Evolutionary conservation across 257 asterid species (phyloP).

Genomic region (Dorcoceras hygrometricum): DNA sequence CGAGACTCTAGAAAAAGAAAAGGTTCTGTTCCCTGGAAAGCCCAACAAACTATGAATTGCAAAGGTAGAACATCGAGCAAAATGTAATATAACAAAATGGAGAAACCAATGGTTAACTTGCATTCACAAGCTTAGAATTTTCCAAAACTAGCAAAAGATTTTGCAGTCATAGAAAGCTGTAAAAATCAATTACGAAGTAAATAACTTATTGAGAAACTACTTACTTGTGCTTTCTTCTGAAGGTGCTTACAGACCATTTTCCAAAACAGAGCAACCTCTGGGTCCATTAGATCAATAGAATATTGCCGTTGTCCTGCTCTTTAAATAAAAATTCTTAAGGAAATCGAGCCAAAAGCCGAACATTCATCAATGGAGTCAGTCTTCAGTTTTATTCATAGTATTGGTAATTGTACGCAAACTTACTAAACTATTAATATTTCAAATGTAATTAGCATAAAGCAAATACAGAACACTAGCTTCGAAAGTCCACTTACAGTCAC

Average conservation of each 20-base stretch:
- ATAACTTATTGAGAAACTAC: conserved; percentile 27
- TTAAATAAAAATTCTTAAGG: conserved; percentile 14
- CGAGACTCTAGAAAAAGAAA: no score
- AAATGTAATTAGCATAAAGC: neutral
- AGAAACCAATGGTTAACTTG: neutral
- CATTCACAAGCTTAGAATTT: neutral
- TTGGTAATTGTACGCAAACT: neutral
- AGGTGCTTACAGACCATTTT: conserved; percentile 78
- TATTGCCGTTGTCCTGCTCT: conserved; percentile 45
- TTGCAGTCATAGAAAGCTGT: neutral
- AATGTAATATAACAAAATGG: neutral
- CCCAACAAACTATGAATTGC: neutral
- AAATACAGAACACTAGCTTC: neutral
- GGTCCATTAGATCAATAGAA: conserved; percentile 64
- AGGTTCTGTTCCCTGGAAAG: no score
- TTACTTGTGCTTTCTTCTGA: conserved; percentile 76
- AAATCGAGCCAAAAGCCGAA: neutral
- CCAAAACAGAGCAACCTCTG: conserved; percentile 90
- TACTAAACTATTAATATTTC: no score
- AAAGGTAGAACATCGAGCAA: neutral
- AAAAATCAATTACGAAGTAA: conserved; percentile 10
- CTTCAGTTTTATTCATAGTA: neutral
- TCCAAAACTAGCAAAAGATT: neutral
- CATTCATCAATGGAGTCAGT: neutral
- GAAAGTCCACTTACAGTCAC: neutral